Evolutionary conservation across 345 rosid genomes (phyloP), one percentile per base, ranked within the genome.

Genomic region (Arabidopsis arenosa): DNA sequence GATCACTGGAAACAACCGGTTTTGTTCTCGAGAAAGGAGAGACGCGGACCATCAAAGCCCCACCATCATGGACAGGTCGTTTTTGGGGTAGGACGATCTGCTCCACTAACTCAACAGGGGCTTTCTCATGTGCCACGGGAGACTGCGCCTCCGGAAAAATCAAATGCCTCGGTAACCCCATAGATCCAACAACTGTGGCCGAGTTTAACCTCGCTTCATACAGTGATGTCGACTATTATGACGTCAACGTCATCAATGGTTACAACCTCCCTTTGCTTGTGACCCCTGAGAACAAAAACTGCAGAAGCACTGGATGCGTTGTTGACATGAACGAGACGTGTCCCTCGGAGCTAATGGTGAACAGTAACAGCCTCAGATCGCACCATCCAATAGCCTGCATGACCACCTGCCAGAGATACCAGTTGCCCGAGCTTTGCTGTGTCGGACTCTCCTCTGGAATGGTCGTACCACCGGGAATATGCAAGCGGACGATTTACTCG

Each of bases 81-180:
- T 0, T 88, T 0, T 87, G 91, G 93, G 96, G 73, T 12, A 71
- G 90, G 18, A 60, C 89, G 0, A 56, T 39, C 3, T 90, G 96
- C 79, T 32, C 83, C 36, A 36, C 62, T 0, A 80, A 67, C 35
- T 17, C 82, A 13, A 58, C 61, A 14, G 54, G 73, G 4, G 2
- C 4, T 1, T 60, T 75, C 18, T 67, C 68, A 0, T 75, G 74
- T 14, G 65, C 51, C 6, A 68, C 40, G 0, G 91, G 82, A 6
- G 86, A 87, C 35, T 89, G 92, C 1, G 84, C 55, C n/a, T 80
- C 88, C 0, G 87, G 92, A 2, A 0, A 43, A 43, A 43, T 43
- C 48, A 6, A 43, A 2, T 43, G 48, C 7, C 13, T n/a, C 15
- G 15, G 2, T 43, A n/a, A 2, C 13, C 5, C 5, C 45, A 5